Evolutionary conservation across 352 stramenopile species (phyloP).

Genomic region (Globisporangium nodosum): DNA sequence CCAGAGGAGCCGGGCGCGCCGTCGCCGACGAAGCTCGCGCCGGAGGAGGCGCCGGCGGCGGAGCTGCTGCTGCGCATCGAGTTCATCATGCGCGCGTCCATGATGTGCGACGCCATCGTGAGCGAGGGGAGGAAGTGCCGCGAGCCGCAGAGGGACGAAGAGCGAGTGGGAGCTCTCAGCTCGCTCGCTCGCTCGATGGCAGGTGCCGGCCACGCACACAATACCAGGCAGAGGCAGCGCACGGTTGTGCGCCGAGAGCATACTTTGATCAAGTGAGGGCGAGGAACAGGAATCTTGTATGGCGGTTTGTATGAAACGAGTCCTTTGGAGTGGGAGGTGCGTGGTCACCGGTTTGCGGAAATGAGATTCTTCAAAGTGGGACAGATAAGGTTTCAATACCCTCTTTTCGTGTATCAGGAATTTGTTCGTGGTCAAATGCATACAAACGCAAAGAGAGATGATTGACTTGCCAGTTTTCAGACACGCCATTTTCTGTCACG

Average conservation of each 20-base stretch:
- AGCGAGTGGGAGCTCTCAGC: not conserved
- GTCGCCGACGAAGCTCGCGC: not conserved
- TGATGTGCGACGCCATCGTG: conserved; percentile 50
- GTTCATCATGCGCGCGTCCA: conserved; percentile 51
- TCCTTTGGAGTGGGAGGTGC: not conserved
- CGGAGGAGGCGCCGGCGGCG: not conserved
- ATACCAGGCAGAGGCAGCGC: not conserved
- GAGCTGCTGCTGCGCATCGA: conserved; percentile 30
- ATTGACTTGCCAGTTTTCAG: too few species aligned
- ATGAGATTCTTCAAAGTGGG: too few species aligned
- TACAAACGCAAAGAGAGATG: too few species aligned
- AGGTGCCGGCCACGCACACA: not conserved
- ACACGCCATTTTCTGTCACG: too few species aligned
- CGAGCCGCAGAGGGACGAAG: not conserved
- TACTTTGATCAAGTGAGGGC: not conserved
- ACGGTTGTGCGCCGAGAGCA: not conserved
- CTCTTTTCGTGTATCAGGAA: too few species aligned
- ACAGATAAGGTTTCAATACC: too few species aligned
- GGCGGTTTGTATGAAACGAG: not conserved
- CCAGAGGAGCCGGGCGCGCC: not conserved
- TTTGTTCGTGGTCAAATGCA: too few species aligned
- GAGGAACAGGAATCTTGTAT: not conserved
- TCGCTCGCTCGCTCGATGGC: too few species aligned
- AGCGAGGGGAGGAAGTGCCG: not conserved
- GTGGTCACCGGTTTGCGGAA: not conserved